phyloP scores from a whole-genome alignment of 208 protist genomes.

The Crithidia bombi region DNA sequence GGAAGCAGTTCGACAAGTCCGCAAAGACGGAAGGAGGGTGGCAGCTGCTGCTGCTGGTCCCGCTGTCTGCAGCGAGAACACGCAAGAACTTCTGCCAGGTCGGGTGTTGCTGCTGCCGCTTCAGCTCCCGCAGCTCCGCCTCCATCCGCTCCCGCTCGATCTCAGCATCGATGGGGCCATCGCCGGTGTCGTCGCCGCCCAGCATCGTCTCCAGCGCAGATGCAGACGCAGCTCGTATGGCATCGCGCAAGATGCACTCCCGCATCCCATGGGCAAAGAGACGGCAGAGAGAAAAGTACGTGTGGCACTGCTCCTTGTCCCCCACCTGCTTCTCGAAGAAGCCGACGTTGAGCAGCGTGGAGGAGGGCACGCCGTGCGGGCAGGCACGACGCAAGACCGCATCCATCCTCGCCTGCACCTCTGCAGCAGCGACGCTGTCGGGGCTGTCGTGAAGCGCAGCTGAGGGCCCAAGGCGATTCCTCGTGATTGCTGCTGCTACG shows the following conservation, averaged over 20 bases:
- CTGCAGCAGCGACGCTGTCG: neutral
- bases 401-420: neutral
- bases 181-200: conserved; percentile 5
- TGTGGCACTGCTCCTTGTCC: conserved; percentile 64
- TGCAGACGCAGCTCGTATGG: conserved; percentile 1
- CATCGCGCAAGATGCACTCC: conserved; percentile 24
- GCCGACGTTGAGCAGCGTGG: conserved; percentile 32
- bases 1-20: conserved; percentile 22
- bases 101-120: conserved; percentile 8
- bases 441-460: neutral
- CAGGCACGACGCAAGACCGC: conserved; percentile 23
- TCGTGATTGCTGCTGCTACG: no score
- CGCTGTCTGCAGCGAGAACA: neutral
- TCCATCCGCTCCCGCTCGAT: conserved; percentile 3
- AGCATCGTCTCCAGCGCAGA: neutral
- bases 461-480: no score
- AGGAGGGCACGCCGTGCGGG: conserved; percentile 33
- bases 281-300: conserved; percentile 50
- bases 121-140: conserved; percentile 10
- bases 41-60: neutral
- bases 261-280: conserved; percentile 50
- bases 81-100: conserved; percentile 7
- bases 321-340: conserved; percentile 68
- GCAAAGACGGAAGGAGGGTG: neutral
- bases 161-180: neutral